Conservation (phyloP, 192 early-diverging fungal genomes). For the Entomortierella chlamydospora region DNA sequence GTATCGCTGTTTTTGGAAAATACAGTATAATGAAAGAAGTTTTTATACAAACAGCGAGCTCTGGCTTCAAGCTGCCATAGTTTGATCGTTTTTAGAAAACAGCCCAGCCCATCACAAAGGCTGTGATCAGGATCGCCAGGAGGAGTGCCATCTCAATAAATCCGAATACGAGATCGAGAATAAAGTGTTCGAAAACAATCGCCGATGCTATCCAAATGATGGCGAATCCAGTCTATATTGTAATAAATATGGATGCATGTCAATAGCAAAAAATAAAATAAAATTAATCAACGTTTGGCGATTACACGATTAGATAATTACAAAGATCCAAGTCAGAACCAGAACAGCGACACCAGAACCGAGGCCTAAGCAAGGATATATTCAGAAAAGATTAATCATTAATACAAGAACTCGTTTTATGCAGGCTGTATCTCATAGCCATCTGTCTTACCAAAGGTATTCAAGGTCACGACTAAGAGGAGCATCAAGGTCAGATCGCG, state of each 20-base stretch:
- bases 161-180: constrained; percentile 20
- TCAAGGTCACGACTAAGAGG: constrained; percentile 33
- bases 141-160: constrained; percentile 30
- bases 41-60: too few relatives aligned
- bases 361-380: constrained; percentile 9
- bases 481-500: constrained; percentile 52
- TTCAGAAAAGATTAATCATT: too few relatives aligned
- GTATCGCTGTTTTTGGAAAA: too few relatives aligned
- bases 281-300: not conserved
- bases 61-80: too few relatives aligned
- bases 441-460: constrained; percentile 29
- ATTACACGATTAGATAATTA: constrained; percentile 10
- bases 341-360: constrained; percentile 13
- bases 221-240: constrained; percentile 7
- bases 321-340: constrained; percentile 34
- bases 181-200: constrained; percentile 24
- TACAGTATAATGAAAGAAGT: too few relatives aligned
- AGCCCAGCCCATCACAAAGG: constrained; percentile 25
- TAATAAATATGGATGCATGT: not conserved
- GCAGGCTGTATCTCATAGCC: too few relatives aligned
- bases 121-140: constrained; percentile 31
- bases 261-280: not conserved
- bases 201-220: constrained; percentile 26
- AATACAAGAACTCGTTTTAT: too few relatives aligned
- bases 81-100: not conserved